phyloP scores from a whole-genome alignment of 306 rosid species.

The Phaseolus lunatus region DNA sequence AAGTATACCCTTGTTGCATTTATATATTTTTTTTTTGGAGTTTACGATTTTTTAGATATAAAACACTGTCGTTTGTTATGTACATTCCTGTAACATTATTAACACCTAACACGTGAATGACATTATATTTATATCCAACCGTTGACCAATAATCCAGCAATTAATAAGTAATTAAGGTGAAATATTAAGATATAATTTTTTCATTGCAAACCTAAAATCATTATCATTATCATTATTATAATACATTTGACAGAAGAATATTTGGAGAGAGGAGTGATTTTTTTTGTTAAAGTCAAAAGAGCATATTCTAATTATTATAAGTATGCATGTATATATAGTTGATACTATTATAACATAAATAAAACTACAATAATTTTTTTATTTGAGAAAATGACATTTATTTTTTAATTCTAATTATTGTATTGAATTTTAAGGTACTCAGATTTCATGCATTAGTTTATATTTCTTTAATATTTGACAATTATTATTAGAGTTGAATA shows the following conservation, averaged over 20 bases:
- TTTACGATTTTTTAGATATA: neutral
- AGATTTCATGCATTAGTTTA: neutral
- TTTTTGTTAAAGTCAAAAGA: neutral
- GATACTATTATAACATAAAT: neutral
- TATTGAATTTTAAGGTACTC: neutral
- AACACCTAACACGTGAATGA: conserved; percentile 19
- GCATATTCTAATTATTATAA: neutral
- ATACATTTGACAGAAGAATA: neutral
- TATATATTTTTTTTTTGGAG: neutral
- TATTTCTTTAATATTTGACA: no score
- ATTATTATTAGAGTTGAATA: no score
- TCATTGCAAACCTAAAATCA: neutral
- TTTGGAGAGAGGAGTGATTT: neutral
- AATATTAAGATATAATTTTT: neutral
- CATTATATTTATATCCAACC: neutral
- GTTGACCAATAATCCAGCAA: conserved; percentile 19
- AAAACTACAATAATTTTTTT: neutral
- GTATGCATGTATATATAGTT: neutral
- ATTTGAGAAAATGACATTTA: neutral
- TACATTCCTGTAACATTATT: neutral
- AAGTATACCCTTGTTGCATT: neutral
- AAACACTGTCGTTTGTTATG: neutral
- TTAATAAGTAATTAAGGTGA: neutral
- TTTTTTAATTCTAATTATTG: neutral
- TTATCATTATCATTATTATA: no score